Evolutionary conservation across 2,329 filamentous ascomycete species (phyloP).

Genomic region (Huntiella moniliformis): DNA sequence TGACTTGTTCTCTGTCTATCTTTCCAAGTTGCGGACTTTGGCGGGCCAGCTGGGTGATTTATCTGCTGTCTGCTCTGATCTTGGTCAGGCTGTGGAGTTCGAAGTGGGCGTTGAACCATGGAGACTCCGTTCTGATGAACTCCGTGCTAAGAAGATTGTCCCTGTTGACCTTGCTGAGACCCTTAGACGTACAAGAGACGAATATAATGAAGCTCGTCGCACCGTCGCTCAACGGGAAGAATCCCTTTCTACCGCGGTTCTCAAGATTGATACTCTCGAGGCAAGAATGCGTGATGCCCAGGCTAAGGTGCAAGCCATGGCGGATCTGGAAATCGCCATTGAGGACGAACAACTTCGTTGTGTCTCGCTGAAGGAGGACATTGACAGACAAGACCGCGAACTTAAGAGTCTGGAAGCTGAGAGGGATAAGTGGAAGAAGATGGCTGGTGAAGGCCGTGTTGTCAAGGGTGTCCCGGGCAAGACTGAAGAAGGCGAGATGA

Average conservation of each 20-base stretch:
- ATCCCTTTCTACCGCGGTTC: slow-evolving; percentile 65
- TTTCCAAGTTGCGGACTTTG: slow-evolving; percentile 45
- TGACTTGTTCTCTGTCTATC: slow-evolving; percentile 51
- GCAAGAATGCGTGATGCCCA: slow-evolving; percentile 69
- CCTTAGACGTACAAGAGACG: slow-evolving; percentile 59
- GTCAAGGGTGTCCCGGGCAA: slow-evolving; percentile 27
- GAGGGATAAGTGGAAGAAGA: slow-evolving; percentile 52
- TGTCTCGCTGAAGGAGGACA: slow-evolving; percentile 38
- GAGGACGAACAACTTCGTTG: slow-evolving; percentile 32
- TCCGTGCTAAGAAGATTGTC: slow-evolving; percentile 64
- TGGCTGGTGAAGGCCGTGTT: slow-evolving; percentile 41
- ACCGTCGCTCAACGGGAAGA: slow-evolving; percentile 57
- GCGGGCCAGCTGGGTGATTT: slow-evolving; percentile 50
- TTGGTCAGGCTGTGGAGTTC: slow-evolving; percentile 60
- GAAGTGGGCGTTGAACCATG: slow-evolving; percentile 62
- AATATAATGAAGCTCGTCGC: slow-evolving; percentile 59
- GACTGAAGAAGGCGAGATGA: slow-evolving; percentile 33
- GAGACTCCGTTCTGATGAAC: slow-evolving; percentile 61
- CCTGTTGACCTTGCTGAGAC: slow-evolving; percentile 74
- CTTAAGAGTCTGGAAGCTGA: slow-evolving; percentile 45
- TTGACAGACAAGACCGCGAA: slow-evolving; percentile 49
- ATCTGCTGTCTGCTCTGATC: slow-evolving; percentile 47
- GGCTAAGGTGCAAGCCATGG: slow-evolving; percentile 53
- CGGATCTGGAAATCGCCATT: slow-evolving; percentile 42
- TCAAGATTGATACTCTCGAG: slow-evolving; percentile 86